Conservation (phyloP, 257 asterid species). For the Solanum chiquidenum region DNA sequence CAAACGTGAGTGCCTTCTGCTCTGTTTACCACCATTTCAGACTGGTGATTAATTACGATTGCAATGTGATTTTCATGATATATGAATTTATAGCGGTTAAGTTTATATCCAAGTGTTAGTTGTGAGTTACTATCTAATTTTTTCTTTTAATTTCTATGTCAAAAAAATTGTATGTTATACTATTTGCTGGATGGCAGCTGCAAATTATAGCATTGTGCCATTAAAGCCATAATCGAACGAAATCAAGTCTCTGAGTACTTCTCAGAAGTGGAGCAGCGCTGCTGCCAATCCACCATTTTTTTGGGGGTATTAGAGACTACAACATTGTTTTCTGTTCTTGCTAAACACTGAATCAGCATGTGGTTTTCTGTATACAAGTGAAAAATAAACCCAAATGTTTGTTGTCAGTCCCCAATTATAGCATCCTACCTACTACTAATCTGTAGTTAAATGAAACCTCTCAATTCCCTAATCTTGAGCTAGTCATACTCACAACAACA, state of each 20-base stretch:
- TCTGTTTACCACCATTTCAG: background rate
- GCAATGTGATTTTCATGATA: background rate
- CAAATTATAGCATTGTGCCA: background rate
- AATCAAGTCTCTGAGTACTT: background rate
- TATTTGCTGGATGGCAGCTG: background rate
- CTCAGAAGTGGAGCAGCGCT: background rate
- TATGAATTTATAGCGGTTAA: background rate
- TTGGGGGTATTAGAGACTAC: background rate
- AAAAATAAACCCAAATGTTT: background rate
- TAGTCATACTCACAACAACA: background rate
- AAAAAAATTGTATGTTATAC: background rate
- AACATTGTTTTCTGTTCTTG: background rate
- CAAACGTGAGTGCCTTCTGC: slow-evolving; percentile 58
- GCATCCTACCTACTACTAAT: background rate
- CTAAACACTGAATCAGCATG: slow-evolving; percentile 4
- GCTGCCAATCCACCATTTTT: background rate
- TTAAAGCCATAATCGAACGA: background rate
- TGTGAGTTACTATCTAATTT: background rate
- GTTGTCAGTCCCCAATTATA: background rate
- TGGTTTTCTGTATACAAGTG: slow-evolving; percentile 5
- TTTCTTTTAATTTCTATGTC: background rate
- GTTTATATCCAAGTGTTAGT: background rate
- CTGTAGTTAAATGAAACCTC: background rate
- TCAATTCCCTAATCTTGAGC: background rate
- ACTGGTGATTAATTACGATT: background rate